phyloP scores from a whole-genome alignment of 106 monocot species.

The Alisma plantagoaquatica region DNA sequence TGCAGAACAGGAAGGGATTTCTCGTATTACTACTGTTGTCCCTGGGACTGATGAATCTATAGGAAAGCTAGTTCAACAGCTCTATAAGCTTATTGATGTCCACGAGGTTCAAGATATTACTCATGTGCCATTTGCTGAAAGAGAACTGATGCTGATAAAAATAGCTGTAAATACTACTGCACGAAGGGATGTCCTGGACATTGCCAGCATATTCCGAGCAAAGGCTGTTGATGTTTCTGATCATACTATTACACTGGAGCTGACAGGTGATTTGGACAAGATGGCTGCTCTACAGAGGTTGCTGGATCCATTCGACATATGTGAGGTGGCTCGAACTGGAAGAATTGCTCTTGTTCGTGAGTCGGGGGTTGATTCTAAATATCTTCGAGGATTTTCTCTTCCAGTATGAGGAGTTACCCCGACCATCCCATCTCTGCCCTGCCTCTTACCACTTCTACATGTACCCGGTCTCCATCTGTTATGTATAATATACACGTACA shows the following conservation, averaged over 20 bases:
- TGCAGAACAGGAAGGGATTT: constrained; percentile 68
- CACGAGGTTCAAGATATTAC: constrained; percentile 82
- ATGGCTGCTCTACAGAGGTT: constrained; percentile 88
- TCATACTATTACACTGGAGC: constrained; percentile 89
- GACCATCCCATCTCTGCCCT: no score
- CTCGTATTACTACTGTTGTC: constrained; percentile 90
- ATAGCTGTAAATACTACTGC: constrained; percentile 83
- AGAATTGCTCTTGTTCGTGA: no score
- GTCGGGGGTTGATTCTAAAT: no score
- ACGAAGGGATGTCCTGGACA: constrained; percentile 80
- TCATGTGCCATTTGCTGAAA: constrained; percentile 74
- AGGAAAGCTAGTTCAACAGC: constrained; percentile 73
- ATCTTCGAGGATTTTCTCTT: no score
- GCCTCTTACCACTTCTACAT: no score
- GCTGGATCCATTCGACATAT: constrained; percentile 90
- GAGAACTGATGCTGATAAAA: constrained; percentile 96
- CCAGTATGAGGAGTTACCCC: no score
- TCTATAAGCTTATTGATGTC: constrained; percentile 90
- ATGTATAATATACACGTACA: no score
- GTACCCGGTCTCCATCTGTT: no score
- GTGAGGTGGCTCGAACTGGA: no score
- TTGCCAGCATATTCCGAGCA: constrained; percentile 86
- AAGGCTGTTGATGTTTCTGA: constrained; percentile 96
- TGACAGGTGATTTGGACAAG: constrained; percentile 86
- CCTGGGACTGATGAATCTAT: constrained; percentile 88